Conservation (phyloP, 177 flowering plant species). For the Vitis hybrid region DNA sequence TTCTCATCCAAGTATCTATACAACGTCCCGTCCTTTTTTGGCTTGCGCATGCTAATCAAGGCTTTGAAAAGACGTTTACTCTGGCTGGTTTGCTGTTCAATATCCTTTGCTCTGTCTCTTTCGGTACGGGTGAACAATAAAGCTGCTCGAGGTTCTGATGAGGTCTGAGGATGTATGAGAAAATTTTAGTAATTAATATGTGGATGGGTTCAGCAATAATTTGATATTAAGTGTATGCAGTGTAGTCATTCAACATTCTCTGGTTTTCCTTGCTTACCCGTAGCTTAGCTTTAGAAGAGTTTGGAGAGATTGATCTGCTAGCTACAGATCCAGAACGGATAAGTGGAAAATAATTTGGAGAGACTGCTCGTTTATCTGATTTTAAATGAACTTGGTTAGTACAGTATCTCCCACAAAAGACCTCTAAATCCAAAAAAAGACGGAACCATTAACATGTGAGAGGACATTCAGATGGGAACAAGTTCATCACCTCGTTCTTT, state of each 20-base stretch:
- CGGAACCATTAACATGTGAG: background rate
- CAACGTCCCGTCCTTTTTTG: slow-evolving; percentile 20
- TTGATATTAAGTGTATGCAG: background rate
- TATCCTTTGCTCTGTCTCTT: slow-evolving; percentile 15
- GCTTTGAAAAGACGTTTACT: slow-evolving; percentile 43
- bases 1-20: slow-evolving; percentile 21
- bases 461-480: background rate
- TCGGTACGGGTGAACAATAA: slow-evolving; percentile 12
- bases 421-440: background rate
- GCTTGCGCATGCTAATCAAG: slow-evolving; percentile 36
- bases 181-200: background rate
- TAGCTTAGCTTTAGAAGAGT: background rate
- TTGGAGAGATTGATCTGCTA: slow-evolving; percentile 19
- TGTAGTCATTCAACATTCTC: background rate
- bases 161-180: slow-evolving; percentile 10
- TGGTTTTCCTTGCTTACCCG: slow-evolving; percentile 15
- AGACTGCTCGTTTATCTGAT: slow-evolving; percentile 20
- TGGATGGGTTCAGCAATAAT: too few species aligned
- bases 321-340: slow-evolving; percentile 23
- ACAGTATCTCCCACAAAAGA: background rate
- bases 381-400: background rate
- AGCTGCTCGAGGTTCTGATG: slow-evolving; percentile 20
- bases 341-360: slow-evolving; percentile 23
- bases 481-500: slow-evolving; percentile 17
- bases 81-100: slow-evolving; percentile 20